These are phyloP conservation scores for Endotrypanum monterogeii DNA, from an alignment of 208 protist genomes.

Conservation along the genomic window DNA sequence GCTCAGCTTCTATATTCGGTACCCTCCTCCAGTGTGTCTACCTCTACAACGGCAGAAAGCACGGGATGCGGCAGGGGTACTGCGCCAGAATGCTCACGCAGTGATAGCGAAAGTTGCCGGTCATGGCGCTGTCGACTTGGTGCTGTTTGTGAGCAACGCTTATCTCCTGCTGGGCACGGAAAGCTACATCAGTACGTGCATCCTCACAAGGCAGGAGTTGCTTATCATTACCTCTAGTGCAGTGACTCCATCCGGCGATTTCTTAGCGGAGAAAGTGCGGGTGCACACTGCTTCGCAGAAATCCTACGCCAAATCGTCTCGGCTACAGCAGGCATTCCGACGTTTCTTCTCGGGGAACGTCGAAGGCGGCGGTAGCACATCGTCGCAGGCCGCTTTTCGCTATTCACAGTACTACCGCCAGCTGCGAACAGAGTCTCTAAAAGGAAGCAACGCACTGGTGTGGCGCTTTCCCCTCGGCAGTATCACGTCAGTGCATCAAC, in stretches of 20 bases:
- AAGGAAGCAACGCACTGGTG: slow-evolving; percentile 44
- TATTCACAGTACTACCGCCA: slow-evolving; percentile 82
- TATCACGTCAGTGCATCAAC: slow-evolving; percentile 53
- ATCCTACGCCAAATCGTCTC: slow-evolving; percentile 34
- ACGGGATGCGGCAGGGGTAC: slow-evolving; percentile 2
- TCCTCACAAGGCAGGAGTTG: slow-evolving; percentile 58
- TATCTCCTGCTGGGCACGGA: slow-evolving; percentile 64
- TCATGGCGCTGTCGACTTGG: slow-evolving; percentile 2
- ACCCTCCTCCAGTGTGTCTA: slow-evolving; percentile 52
- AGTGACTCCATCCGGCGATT: slow-evolving; percentile 55
- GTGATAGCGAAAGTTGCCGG: slow-evolving; percentile 54
- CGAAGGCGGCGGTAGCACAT: slow-evolving; percentile 24
- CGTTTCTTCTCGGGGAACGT: slow-evolving; percentile 40
- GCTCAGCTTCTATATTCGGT: slow-evolving; percentile 55
- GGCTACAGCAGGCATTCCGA: slow-evolving; percentile 49
- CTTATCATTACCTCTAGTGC: slow-evolving; percentile 68
- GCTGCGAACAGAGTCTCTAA: slow-evolving; percentile 48
- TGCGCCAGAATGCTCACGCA: slow-evolving; percentile 41
- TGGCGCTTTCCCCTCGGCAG: slow-evolving; percentile 58
- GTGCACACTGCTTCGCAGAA: slow-evolving; percentile 50
- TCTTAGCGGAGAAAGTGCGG: slow-evolving; percentile 52
- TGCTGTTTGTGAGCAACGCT: slow-evolving; percentile 62
- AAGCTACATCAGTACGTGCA: slow-evolving; percentile 54
- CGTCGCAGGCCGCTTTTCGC: slow-evolving; percentile 52
- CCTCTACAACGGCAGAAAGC: slow-evolving; percentile 25